These are phyloP conservation scores for Pseudocercospora crystallina DNA, from an alignment of 2,329 filamentous ascomycete species.

Conservation along the genomic window DNA sequence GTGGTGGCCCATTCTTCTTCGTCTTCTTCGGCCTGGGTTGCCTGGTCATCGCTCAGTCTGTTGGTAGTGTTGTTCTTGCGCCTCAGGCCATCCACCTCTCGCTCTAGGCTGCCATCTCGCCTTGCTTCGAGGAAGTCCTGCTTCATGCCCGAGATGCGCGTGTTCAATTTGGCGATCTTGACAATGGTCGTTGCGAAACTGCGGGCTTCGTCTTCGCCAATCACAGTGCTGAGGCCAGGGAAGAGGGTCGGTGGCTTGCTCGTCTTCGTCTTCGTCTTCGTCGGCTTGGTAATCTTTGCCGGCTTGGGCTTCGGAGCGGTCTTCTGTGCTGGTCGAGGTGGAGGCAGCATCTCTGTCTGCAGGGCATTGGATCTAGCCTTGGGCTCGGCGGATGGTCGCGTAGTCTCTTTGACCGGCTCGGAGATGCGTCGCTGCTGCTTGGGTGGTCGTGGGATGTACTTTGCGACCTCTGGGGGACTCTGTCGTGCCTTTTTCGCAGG, in stretches of 20 bases:
- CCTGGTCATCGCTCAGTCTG: background rate
- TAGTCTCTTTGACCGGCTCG: too few species aligned
- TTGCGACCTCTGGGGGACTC: background rate
- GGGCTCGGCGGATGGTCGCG: too few species aligned
- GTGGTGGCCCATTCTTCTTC: too few species aligned
- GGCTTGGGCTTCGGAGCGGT: background rate
- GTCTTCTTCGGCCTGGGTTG: background rate
- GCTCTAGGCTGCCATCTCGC: too few species aligned
- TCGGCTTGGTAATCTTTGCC: background rate
- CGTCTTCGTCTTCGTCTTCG: background rate
- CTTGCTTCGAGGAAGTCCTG: too few species aligned
- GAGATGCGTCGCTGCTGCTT: background rate
- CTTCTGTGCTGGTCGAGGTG: background rate
- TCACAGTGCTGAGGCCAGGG: too few species aligned
- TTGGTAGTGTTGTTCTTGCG: background rate
- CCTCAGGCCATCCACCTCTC: background rate
- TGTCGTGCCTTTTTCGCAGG: background rate
- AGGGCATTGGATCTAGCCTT: too few species aligned
- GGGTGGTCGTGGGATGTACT: background rate
- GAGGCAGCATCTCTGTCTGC: too few species aligned
- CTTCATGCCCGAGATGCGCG: conserved; percentile 1
- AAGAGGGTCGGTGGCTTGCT: too few species aligned
- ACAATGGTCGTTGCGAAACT: conserved; percentile 7
- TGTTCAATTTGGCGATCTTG: conserved; percentile 16
- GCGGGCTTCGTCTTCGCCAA: conserved; percentile 4